These are phyloP conservation scores for Nitzschia inconspicua DNA, from an alignment of 108 stramenopile species.

Conservation along the genomic window DNA sequence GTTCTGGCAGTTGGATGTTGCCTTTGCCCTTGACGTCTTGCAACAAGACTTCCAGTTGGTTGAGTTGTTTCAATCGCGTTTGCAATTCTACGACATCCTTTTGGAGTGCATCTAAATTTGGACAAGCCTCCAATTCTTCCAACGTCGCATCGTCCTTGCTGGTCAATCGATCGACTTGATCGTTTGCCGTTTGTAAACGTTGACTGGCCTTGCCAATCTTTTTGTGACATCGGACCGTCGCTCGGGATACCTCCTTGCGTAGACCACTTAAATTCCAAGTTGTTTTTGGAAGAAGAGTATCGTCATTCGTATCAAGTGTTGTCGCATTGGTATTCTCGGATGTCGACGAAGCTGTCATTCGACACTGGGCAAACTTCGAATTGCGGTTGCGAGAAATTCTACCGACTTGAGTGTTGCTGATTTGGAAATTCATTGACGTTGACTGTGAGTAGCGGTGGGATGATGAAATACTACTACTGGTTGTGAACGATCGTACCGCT, in stretches of 20 bases:
- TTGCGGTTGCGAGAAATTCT: no score
- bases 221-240: conserved; percentile 66
- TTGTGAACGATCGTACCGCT: no score
- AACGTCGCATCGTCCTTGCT: conserved; percentile 32
- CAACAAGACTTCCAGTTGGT: conserved; percentile 57
- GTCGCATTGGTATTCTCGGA: no score
- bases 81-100: conserved; percentile 55
- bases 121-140: conserved; percentile 66
- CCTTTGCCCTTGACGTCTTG: conserved; percentile 29
- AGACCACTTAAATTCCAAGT: conserved; percentile 53
- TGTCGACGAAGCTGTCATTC: no score
- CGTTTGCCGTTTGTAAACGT: conserved; percentile 49
- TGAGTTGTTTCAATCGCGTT: conserved; percentile 47
- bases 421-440: no score
- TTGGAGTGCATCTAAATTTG: conserved; percentile 55
- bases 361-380: no score
- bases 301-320: no score
- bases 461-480: no score
- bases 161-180: conserved; percentile 48
- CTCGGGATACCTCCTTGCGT: conserved; percentile 67
- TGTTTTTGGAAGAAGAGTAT: no score
- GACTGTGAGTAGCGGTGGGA: no score
- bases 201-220: conserved; percentile 74
- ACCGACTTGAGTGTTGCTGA: no score
- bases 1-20: conserved; percentile 29